phyloP scores from a whole-genome alignment of 2,329 filamentous ascomycete genomes.

The Colletotrichum limetticola region DNA sequence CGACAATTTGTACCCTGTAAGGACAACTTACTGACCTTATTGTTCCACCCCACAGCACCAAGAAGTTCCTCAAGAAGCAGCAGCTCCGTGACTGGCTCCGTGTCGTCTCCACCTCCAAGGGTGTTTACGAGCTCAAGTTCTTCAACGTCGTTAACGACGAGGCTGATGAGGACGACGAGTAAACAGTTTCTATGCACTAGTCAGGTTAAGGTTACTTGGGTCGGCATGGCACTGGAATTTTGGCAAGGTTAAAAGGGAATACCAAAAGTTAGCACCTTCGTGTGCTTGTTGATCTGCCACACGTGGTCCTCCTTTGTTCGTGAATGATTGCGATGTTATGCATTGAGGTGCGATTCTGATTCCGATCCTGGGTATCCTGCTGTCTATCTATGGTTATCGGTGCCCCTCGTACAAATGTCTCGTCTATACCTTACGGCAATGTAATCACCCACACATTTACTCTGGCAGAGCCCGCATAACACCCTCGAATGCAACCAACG shows the following conservation, averaged over 20 bases:
- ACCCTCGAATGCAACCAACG: constrained; percentile 91
- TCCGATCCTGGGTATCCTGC: constrained; percentile 30
- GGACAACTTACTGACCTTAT: constrained; percentile 7
- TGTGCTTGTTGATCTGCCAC: constrained; percentile 37
- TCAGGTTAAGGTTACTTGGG: constrained; percentile 33
- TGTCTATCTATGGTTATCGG: constrained; percentile 13
- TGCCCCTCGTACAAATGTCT: neutral
- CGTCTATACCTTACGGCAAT: neutral
- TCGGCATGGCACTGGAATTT: constrained; percentile 32
- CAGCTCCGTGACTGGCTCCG: constrained; percentile 99
- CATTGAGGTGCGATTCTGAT: constrained; percentile 21
- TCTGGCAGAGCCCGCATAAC: constrained; percentile 78
- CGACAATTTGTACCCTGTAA: neutral
- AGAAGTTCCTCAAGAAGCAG: constrained; percentile 99
- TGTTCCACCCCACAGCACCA: constrained; percentile 72
- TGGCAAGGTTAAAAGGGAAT: constrained; percentile 34
- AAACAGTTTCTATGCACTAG: constrained; percentile 52
- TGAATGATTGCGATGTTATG: neutral
- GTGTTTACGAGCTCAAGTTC: constrained; percentile 99
- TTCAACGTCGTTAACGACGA: constrained; percentile 99
- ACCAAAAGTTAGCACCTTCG: constrained; percentile 36
- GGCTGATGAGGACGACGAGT: constrained; percentile 98
- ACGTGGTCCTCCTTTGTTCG: neutral
- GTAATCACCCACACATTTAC: neutral
- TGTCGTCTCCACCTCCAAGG: constrained; percentile 96